Evolutionary conservation across 2,329 filamentous ascomycete species (phyloP).

Genomic region (Botryotinia convoluta): DNA sequence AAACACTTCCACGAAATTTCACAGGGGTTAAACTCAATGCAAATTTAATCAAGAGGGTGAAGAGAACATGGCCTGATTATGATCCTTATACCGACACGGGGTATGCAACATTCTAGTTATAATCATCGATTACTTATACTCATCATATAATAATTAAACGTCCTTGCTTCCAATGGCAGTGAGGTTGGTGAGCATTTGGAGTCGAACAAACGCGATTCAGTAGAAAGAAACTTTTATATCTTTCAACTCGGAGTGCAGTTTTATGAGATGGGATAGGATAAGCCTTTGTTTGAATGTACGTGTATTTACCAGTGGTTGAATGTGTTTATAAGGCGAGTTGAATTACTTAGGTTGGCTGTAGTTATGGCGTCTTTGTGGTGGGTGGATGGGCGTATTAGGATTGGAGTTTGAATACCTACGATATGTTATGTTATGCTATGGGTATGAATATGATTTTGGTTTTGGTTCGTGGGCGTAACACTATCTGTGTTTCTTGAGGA

Average conservation of each 20-base stretch:
- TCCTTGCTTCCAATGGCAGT: background rate
- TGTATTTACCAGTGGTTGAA: background rate
- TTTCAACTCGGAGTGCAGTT: background rate
- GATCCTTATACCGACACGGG: background rate
- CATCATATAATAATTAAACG: background rate
- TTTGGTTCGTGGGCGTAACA: background rate
- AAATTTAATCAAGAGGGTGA: background rate
- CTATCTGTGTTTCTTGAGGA: background rate
- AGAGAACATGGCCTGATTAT: background rate
- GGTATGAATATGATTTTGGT: background rate
- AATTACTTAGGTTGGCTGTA: background rate
- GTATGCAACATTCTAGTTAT: background rate
- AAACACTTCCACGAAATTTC: background rate
- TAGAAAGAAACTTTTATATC: background rate
- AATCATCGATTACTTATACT: background rate
- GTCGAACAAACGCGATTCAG: background rate
- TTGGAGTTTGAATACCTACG: background rate
- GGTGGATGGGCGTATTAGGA: background rate
- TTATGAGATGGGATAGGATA: background rate
- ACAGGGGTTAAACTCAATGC: background rate
- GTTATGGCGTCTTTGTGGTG: background rate
- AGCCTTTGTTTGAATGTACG: background rate
- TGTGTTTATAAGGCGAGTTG: background rate
- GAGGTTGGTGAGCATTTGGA: background rate
- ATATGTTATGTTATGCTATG: background rate